Conservation (phyloP, 2,329 filamentous ascomycete species). For the Monosporascus sp. region DNA sequence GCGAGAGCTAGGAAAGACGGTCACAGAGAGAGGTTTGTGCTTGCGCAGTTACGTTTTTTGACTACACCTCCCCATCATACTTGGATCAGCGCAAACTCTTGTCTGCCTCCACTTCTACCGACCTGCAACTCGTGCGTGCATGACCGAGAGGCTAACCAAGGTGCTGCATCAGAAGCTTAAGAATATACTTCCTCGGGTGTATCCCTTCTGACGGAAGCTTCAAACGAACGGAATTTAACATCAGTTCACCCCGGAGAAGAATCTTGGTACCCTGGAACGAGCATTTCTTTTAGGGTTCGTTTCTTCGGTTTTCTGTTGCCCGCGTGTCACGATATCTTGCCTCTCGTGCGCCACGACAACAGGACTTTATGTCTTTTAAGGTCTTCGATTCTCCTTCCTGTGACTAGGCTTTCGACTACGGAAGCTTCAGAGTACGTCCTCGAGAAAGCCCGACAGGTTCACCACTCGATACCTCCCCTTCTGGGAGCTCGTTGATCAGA, state of each 20-base stretch:
- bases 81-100: background rate
- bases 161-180: background rate
- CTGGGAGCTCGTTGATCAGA: background rate
- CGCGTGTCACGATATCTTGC: background rate
- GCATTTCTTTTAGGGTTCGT: background rate
- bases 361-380: slow-evolving; percentile 5
- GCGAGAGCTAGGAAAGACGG: background rate
- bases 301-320: background rate
- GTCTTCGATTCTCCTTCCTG: background rate
- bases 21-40: background rate
- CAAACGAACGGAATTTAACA: background rate
- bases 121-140: background rate
- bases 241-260: background rate
- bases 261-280: too few relatives aligned
- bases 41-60: background rate
- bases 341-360: slow-evolving; percentile 7
- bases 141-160: background rate
- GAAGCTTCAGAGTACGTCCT: background rate
- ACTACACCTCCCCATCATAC: background rate
- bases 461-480: background rate
- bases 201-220: background rate
- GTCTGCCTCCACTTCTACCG: background rate
- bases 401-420: background rate
- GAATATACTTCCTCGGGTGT: background rate
- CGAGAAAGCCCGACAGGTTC: background rate